Evolutionary conservation across 345 rosid species (phyloP), one percentile per base, ranked within the genome.

Genomic region (Eucalyptus polybractea): DNA sequence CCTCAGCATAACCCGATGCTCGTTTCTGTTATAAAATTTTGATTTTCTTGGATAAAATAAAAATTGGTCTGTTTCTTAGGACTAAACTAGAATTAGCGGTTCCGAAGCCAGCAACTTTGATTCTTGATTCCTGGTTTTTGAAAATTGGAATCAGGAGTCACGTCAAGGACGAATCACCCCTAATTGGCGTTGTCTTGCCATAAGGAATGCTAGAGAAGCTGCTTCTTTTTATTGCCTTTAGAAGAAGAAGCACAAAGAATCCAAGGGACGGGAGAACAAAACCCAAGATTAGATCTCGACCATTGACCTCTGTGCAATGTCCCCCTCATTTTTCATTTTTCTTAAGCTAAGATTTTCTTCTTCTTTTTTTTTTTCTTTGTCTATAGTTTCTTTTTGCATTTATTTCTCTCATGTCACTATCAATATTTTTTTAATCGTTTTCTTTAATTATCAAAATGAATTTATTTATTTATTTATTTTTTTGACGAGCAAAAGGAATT

Each of bases 141-240:
- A 29, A 13, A 65, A 5, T 29, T 13, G 37, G 16, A 65, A 65
- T 13, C 19, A 65, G 0, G 2, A 29, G 72, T 65, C 72, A 29
- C 31, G 6, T 56, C 12, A 6, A 4, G 67, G 29, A 60, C 4
- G 0, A 1, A 27, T 60, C 67, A 27, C 8, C 15, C 31, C 31
- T 6, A 3, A 4, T 5, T 27, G 1, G 16, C 7, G 14, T 1
- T 27, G 31, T 60, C 15, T 2, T 4, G 8, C 31, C 31, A 60
- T 16, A 12, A 60, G 69, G 69, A 60, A 60, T 60, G 14, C n/a
- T 53, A 10, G 14, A 58, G n/a, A 25, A 58, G 65, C n/a, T 27
- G 65, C n/a, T 58, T 5, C 65, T 10, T 58, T 58, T 25, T 58
- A 58, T 60, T 62, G 31, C 69, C 31, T 29, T 27, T 2, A 29